Evolutionary conservation across 192 early-diverging fungal species (phyloP), one percentile per base, ranked within the genome.

Genomic region (Jimgerdemannia flammicorona): DNA sequence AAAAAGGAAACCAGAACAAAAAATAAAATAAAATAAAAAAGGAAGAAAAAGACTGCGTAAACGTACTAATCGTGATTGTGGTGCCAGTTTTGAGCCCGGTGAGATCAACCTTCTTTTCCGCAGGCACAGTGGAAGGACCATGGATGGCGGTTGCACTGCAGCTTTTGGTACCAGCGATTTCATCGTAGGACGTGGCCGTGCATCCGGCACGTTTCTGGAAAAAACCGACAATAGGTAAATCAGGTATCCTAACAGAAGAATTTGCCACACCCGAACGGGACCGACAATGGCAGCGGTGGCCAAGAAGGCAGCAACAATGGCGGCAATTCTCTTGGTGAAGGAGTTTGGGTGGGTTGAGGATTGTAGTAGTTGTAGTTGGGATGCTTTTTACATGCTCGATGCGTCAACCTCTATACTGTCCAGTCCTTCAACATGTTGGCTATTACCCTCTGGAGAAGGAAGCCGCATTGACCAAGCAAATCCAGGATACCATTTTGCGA

Each of bases 121-220:
- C 75, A 66, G 81, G 79, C 19, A 83, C 81, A 19, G 81, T 83
- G 72, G 83, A 80, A 40, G 79, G 79, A 3, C 79, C 79, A 63
- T 76, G 79, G 70, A 80, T 70, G 71, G 66, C 65, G 40, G 75
- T 75, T 3, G 72, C 18, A 39, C 42, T 11, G 75, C 71, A 80
- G 65, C 40, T 43, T 71, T 74, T 65, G 43, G 77, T 70, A 20
- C 77, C 72, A 19, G 77, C 43, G 59, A 78, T 74, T 74, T 74
- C 59, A 9, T 70, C 67, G 64, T 71, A 78, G 18, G 77, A 74
- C 6, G 70, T 78, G 11, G 69, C 71, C 40, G 69, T 69, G 43
- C 71, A 78, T 54, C 41, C 40, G n/a, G 77, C 64, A 42, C 73
- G 77, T 72, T 71, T 71, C 77, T 78, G 40, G 17, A 74, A 63